Conservation (phyloP, 495 filamentous ascomycete species). For the Apodospora peruviana region DNA sequence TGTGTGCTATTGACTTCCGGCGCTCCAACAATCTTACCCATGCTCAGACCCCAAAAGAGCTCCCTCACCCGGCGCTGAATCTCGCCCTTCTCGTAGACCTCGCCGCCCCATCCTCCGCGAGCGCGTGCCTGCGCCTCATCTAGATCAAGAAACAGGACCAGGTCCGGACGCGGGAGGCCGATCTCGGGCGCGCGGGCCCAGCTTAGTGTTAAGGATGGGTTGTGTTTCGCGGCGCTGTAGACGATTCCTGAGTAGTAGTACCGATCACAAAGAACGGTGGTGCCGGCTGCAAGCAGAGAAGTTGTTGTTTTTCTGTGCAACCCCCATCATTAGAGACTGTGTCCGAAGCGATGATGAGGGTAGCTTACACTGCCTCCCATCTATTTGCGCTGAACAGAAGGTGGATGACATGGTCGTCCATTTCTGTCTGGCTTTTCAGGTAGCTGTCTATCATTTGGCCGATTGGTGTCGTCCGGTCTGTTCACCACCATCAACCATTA, state of each 20-base stretch:
- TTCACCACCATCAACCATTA: too few relatives aligned
- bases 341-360: constrained; percentile 1
- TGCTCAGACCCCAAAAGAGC: constrained; percentile 56
- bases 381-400: constrained; percentile 93
- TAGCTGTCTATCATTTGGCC: constrained; percentile 87
- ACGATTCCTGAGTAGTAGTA: constrained; percentile 93
- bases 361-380: constrained; percentile 71
- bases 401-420: constrained; percentile 91
- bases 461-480: constrained; percentile 84
- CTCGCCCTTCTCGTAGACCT: constrained; percentile 80
- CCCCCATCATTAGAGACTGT: neutral
- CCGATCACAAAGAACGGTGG: constrained; percentile 78
- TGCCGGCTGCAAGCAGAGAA: constrained; percentile 55
- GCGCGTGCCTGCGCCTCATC: constrained; percentile 63
- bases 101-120: constrained; percentile 78
- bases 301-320: constrained; percentile 50
- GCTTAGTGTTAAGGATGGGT: constrained; percentile 58
- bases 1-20: neutral
- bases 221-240: constrained; percentile 89
- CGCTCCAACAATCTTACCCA: constrained; percentile 35
- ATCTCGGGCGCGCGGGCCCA: constrained; percentile 82
- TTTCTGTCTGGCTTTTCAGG: constrained; percentile 64
- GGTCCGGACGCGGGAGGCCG: constrained; percentile 81
- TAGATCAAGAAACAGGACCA: constrained; percentile 82
- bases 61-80: constrained; percentile 78